Evolutionary conservation across 1,284 basidiomycete species (phyloP).

Genomic region (Cryptococcus depauperatus): DNA sequence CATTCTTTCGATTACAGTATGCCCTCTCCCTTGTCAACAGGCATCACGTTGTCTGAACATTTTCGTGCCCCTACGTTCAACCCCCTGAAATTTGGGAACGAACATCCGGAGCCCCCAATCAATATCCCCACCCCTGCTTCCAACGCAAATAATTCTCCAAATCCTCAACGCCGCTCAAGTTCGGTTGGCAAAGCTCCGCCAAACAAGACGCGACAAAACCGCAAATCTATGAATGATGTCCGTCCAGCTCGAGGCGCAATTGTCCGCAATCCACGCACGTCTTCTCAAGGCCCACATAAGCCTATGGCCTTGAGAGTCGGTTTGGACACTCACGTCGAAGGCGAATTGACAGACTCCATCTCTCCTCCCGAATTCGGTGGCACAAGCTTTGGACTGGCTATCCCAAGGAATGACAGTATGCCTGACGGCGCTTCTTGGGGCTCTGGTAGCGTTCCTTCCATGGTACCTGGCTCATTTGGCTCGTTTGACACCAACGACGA

Average conservation of each 20-base stretch:
- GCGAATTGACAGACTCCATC: slow-evolving; percentile 21
- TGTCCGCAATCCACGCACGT: slow-evolving; percentile 13
- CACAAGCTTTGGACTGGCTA: slow-evolving; percentile 22
- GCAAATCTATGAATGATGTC: slow-evolving; percentile 38
- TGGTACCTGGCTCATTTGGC: slow-evolving; percentile 17
- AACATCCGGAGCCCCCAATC: slow-evolving; percentile 32
- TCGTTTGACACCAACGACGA: slow-evolving; percentile 25
- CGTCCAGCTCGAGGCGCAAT: slow-evolving; percentile 16
- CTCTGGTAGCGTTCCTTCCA: slow-evolving; percentile 19
- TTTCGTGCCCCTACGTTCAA: slow-evolving; percentile 15
- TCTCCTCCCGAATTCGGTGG: slow-evolving; percentile 20
- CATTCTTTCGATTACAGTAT: slow-evolving; percentile 31
- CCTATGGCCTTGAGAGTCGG: slow-evolving; percentile 17
- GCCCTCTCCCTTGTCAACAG: slow-evolving; percentile 21
- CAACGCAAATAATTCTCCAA: not conserved
- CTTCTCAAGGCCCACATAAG: slow-evolving; percentile 7
- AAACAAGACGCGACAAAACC: slow-evolving; percentile 16
- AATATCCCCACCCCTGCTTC: slow-evolving; percentile 9
- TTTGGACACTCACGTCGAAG: slow-evolving; percentile 26
- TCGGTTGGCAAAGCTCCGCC: slow-evolving; percentile 31
- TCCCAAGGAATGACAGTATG: slow-evolving; percentile 15
- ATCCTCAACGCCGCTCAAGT: slow-evolving; percentile 21
- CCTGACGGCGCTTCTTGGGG: slow-evolving; percentile 10
- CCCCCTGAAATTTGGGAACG: slow-evolving; percentile 27
- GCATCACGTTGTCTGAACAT: slow-evolving; percentile 1